These are phyloP conservation scores for Cytospora mali DNA, from an alignment of 2,329 filamentous ascomycete genomes.

Conservation along the genomic window DNA sequence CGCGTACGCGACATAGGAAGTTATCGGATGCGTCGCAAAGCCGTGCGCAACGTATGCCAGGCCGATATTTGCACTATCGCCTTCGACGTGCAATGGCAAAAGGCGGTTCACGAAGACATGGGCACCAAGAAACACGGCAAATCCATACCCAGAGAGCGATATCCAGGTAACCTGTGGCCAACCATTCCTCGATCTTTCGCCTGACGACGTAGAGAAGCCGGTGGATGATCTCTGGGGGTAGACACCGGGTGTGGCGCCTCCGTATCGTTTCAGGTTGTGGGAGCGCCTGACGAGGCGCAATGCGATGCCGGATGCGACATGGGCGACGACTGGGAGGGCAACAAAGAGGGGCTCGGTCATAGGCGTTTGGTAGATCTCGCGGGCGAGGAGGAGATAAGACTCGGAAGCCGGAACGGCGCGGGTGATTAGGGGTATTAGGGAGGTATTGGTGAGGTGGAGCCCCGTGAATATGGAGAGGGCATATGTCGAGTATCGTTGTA, in stretches of 20 bases:
- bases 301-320: conserved; percentile 75
- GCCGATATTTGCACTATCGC: conserved; percentile 83
- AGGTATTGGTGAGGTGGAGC: conserved; percentile 80
- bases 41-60: conserved; percentile 84
- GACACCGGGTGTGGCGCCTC: conserved; percentile 64
- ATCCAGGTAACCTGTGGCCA: conserved; percentile 77
- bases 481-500: conserved; percentile 90
- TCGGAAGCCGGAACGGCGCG: conserved; percentile 75
- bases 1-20: conserved; percentile 70
- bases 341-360: conserved; percentile 80
- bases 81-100: conserved; percentile 75
- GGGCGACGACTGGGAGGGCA: conserved; percentile 70
- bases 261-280: conserved; percentile 74
- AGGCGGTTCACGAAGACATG: conserved; percentile 78
- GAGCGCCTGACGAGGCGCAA: conserved; percentile 75
- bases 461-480: conserved; percentile 75
- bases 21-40: conserved; percentile 69
- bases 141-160: conserved; percentile 70
- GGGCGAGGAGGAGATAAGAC: conserved; percentile 84
- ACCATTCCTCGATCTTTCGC: conserved; percentile 30
- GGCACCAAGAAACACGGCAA: conserved; percentile 65
- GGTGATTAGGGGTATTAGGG: conserved; percentile 75
- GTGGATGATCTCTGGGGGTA: conserved; percentile 41
- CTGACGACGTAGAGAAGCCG: conserved; percentile 37
- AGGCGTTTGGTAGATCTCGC: conserved; percentile 88